These are phyloP conservation scores for Trichophyton verrucosum DNA, from an alignment of 2,329 filamentous ascomycete species.

Conservation along the genomic window DNA sequence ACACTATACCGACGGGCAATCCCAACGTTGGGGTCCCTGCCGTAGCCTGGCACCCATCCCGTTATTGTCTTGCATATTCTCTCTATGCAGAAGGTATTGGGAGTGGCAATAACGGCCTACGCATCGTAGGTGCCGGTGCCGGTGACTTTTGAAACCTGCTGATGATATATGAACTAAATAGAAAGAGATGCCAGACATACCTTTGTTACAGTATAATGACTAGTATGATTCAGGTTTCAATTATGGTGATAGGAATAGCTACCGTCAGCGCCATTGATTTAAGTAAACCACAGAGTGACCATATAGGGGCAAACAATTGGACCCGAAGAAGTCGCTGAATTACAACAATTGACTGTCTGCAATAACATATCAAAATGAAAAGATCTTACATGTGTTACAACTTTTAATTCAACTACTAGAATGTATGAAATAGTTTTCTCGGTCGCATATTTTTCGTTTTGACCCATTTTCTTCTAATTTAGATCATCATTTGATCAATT, in stretches of 20 bases:
- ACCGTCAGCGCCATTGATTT: too few relatives aligned
- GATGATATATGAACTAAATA: background rate
- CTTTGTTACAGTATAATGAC: too few relatives aligned
- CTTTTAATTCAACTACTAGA: background rate
- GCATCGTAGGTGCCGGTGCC: slow-evolving; percentile 37
- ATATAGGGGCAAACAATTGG: too few relatives aligned
- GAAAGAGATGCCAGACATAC: too few relatives aligned
- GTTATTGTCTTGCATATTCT: slow-evolving; percentile 40
- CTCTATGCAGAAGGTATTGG: slow-evolving; percentile 32
- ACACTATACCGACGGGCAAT: slow-evolving; percentile 32
- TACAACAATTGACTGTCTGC: too few relatives aligned
- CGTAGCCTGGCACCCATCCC: slow-evolving; percentile 39
- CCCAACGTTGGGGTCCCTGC: slow-evolving; percentile 32
- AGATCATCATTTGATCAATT: background rate
- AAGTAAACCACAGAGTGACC: too few relatives aligned
- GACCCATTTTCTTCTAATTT: background rate
- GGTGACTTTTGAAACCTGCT: slow-evolving; percentile 15
- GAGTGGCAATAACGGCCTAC: slow-evolving; percentile 31
- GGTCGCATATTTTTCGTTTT: background rate
- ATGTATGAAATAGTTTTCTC: background rate
- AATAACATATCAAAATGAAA: background rate
- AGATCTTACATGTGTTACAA: background rate
- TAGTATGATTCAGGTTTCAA: too few relatives aligned
- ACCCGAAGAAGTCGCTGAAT: too few relatives aligned
- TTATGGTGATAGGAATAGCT: too few relatives aligned